Evolutionary conservation across 2,329 filamentous ascomycete genomes (phyloP), one percentile per base, ranked within the genome.

Genomic region (Thelonectria blattea): DNA sequence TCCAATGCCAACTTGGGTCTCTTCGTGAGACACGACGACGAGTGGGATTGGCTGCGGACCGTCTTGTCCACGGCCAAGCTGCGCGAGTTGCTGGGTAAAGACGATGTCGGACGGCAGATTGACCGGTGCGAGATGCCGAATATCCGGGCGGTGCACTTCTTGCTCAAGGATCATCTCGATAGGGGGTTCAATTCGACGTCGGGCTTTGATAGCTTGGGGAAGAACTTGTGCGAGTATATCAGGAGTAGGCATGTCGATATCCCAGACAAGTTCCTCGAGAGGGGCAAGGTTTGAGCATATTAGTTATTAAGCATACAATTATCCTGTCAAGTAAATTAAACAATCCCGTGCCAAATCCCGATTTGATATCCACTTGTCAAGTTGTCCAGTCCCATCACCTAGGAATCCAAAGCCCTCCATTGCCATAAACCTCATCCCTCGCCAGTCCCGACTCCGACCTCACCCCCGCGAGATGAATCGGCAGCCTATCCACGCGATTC

Each of bases 391-490:
- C 8, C 27, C 15, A 14, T 71, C 59, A 74, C 50, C 74, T 65
- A 10, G 64, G 56, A 55, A 85, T 78, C 76, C 80, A 85, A 24
- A 83, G 69, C 0, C 83, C 83, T 0, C 83, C 83, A 20, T 74
- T 79, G 2, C 83, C 83, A 57, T 80, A 78, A 2, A 74, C 74
- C 47, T 76, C 77, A 64, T 89, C 85, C 64, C 79, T 79, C 69
- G 80, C 69, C 27, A 76, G 73, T 9, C 76, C 79, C 2, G 76
- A 74, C 12, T 80, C 75, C 9, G 81, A 85, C 52, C 88, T 79
- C 45, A 91, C 79, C 0, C 88, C 88, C 3, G 83, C 77, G 67
- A 78, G 77, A 69, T 89, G 85, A 47, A 88, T 66, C 2, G 87
- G 87, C 3, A 89, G 76, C 55, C 79, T 78, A 61, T 88, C 86